These are phyloP conservation scores for Bothriochloa decipiens DNA, from an alignment of 176 grass and related monocot species.

Conservation along the genomic window DNA sequence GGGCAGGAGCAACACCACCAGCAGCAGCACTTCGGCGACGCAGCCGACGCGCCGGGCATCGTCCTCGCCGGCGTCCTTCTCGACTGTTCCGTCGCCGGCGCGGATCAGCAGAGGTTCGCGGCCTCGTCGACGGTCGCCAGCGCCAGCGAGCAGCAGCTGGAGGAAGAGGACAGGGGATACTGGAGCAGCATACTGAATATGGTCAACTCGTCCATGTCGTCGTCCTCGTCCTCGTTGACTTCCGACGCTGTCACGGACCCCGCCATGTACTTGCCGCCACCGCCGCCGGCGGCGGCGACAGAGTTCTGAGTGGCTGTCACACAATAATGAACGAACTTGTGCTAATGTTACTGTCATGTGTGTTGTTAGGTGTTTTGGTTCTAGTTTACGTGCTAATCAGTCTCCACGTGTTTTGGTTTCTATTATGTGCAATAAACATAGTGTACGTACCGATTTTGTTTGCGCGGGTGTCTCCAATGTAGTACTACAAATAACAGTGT, in stretches of 20 bases:
- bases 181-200: slow-evolving; percentile 74
- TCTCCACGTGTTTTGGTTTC: slow-evolving; percentile 7
- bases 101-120: slow-evolving; percentile 1
- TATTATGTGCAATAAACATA: slow-evolving; percentile 21
- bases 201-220: slow-evolving; percentile 59
- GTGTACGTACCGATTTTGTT: slow-evolving; percentile 24
- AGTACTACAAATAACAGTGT: background rate
- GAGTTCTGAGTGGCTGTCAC: slow-evolving; percentile 33
- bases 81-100: background rate
- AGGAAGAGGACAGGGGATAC: slow-evolving; percentile 59
- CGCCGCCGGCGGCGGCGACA: background rate
- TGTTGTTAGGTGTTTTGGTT: slow-evolving; percentile 10
- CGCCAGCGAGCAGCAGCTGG: background rate
- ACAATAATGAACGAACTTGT: slow-evolving; percentile 4
- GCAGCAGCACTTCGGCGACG: slow-evolving; percentile 5
- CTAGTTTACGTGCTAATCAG: background rate
- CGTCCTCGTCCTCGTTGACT: slow-evolving; percentile 40
- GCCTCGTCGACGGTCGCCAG: slow-evolving; percentile 12
- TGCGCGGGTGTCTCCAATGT: background rate
- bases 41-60: background rate
- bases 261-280: slow-evolving; percentile 24
- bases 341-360: slow-evolving; percentile 27
- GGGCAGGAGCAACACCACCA: background rate
- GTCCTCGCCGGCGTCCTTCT: background rate
- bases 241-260: slow-evolving; percentile 32